Conservation (phyloP, 2,329 filamentous ascomycete genomes). For the Phialocephala sp. region DNA sequence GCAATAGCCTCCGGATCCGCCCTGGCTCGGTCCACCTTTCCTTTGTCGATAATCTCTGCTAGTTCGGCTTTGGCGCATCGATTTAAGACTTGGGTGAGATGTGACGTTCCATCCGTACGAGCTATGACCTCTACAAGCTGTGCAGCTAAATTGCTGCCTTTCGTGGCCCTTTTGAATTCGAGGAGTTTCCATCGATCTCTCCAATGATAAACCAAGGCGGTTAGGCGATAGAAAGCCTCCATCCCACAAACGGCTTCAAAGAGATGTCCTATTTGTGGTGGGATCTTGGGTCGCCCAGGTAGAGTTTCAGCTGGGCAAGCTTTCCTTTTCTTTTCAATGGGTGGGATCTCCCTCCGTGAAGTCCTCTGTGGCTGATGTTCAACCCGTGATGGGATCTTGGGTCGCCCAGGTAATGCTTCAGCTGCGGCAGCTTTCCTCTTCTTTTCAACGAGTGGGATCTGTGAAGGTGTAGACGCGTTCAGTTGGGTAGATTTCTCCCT, state of each 20-base stretch:
- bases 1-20: conserved; percentile 15
- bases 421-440: too few relatives aligned
- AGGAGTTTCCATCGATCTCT: conserved; percentile 17
- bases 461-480: too few relatives aligned
- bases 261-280: conserved; percentile 15
- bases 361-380: too few relatives aligned
- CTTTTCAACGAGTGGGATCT: too few relatives aligned
- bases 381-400: conserved; percentile 15
- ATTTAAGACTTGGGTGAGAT: conserved; percentile 18
- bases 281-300: conserved; percentile 16
- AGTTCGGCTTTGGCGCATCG: conserved; percentile 19
- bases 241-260: conserved; percentile 17
- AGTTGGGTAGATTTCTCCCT: too few relatives aligned
- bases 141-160: too few relatives aligned
- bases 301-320: too few relatives aligned
- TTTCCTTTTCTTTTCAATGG: conserved; percentile 4
- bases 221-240: conserved; percentile 20
- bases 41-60: conserved; percentile 15
- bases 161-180: too few relatives aligned
- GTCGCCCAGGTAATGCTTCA: conserved; percentile 10
- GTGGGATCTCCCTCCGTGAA: too few relatives aligned
- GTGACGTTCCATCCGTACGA: conserved; percentile 20
- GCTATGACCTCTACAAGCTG: too few relatives aligned
- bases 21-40: conserved; percentile 16
- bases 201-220: conserved; percentile 15